Evolutionary conservation across 2,329 filamentous ascomycete genomes (phyloP), one percentile per base, ranked within the genome.

Genomic region (Penicillium brevicompactum): DNA sequence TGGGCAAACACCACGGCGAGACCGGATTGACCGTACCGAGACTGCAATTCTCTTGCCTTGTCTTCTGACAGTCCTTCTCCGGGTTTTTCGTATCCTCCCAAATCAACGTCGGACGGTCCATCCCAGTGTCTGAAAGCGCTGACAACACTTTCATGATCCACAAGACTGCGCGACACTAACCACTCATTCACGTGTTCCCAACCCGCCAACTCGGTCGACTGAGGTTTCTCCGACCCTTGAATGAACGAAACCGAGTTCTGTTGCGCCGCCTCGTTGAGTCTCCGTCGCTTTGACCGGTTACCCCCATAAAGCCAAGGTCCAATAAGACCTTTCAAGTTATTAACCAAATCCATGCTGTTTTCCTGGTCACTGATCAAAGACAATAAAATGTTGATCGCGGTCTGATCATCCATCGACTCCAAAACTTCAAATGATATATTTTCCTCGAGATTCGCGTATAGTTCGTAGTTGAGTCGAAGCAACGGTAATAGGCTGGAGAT

Each of bases 301-400:
- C 78, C 76, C 13, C 85, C 85, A 65, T 83, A 84, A 61, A 87
- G 81, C 85, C 85, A 88, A 10, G 85, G 84, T 4, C 84, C 83
- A 37, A 87, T 78, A 21, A 88, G 70, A 4, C 82, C 79, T 59
- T 81, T 80, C 38, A 87, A 61, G 61, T 87, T 86, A 52, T 82
- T 76, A 21, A 77, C 79, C 45, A 82, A 57, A 51, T 77, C 72
- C 55, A 70, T 72, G 18, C 66, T 66, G 51, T 70, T 68, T 46
- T 71, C 67, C 13, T 69, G 62, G 22, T 70, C 49, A 46, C 69
- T 66, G 10, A 71, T 69, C 58, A 77, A 78, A 32, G 75, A 77
- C 53, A 87, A 72, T 46, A 87, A 73, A 48, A 80, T 67, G 42
- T 84, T 80, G 32, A 87, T 75, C 0, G 80, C 84, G 8, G 76